These are phyloP conservation scores for Spizellomyces punctatus DNA, from an alignment of 192 early-diverging fungal genomes.

Conservation along the genomic window DNA sequence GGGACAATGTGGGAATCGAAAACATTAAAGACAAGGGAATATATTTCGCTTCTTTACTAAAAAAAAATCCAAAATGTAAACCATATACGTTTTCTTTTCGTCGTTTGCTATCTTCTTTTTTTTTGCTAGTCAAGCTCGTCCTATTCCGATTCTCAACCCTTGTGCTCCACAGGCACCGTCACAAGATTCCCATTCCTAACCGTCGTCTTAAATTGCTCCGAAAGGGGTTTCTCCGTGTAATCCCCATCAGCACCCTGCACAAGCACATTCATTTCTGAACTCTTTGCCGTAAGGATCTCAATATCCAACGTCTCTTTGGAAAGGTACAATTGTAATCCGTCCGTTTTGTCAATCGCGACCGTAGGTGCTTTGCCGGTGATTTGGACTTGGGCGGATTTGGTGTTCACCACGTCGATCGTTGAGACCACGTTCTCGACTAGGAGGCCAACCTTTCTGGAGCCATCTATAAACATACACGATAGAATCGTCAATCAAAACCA, in stretches of 20 bases:
- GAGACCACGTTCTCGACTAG: slow-evolving; percentile 83
- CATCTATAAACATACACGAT: slow-evolving; percentile 57
- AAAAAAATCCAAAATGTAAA: no score
- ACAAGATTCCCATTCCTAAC: slow-evolving; percentile 75
- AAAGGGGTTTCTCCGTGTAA: slow-evolving; percentile 82
- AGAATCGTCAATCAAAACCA: neutral
- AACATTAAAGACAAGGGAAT: no score
- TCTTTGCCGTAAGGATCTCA: slow-evolving; percentile 93
- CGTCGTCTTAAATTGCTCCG: slow-evolving; percentile 92
- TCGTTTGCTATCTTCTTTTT: no score
- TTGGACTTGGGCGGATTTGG: slow-evolving; percentile 85
- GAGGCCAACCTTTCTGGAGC: slow-evolving; percentile 87
- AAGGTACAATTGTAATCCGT: slow-evolving; percentile 89
- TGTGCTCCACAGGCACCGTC: slow-evolving; percentile 85
- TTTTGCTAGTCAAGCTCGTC: no score
- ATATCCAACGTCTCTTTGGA: slow-evolving; percentile 70
- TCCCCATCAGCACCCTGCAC: slow-evolving; percentile 72
- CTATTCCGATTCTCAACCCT: slow-evolving; percentile 46
- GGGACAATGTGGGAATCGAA: no score
- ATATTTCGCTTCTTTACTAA: no score
- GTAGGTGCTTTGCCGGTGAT: slow-evolving; percentile 82
- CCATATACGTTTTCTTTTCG: no score
- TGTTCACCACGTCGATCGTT: slow-evolving; percentile 89
- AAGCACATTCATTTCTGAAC: slow-evolving; percentile 88
- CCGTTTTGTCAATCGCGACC: slow-evolving; percentile 88